These are phyloP conservation scores for Auriscalpium vulgare DNA, from an alignment of 768 basidiomycete genomes.

Conservation along the genomic window DNA sequence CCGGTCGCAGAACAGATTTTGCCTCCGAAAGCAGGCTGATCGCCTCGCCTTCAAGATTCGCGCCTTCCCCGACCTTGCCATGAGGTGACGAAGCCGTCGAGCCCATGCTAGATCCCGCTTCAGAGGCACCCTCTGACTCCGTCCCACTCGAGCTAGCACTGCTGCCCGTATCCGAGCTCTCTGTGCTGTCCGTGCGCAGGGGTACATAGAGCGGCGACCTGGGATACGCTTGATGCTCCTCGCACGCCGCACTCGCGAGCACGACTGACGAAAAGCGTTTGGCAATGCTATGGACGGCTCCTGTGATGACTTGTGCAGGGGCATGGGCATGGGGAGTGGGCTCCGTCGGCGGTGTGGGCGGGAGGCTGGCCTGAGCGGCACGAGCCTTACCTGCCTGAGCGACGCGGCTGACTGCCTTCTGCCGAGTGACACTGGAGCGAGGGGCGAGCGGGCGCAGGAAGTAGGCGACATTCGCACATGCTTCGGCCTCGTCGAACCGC, in stretches of 20 bases:
- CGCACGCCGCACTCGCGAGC: slow-evolving; percentile 15
- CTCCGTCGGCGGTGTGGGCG: slow-evolving; percentile 28
- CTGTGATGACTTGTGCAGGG: slow-evolving; percentile 31
- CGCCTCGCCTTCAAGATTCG: background rate
- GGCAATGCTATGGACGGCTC: slow-evolving; percentile 51
- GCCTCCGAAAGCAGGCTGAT: slow-evolving; percentile 13
- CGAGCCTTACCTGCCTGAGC: slow-evolving; percentile 46
- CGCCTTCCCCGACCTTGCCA: slow-evolving; percentile 32
- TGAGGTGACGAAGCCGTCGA: slow-evolving; percentile 22
- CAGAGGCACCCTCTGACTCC: slow-evolving; percentile 13
- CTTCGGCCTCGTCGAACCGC: slow-evolving; percentile 80
- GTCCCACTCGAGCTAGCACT: slow-evolving; percentile 4
- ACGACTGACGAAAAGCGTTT: slow-evolving; percentile 44
- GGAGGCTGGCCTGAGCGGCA: slow-evolving; percentile 36
- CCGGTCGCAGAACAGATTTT: slow-evolving; percentile 36
- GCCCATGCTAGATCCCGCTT: background rate
- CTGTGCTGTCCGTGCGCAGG: background rate
- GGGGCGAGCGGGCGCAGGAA: slow-evolving; percentile 38
- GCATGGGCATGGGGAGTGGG: slow-evolving; percentile 12
- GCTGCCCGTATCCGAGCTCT: slow-evolving; percentile 2
- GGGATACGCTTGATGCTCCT: background rate
- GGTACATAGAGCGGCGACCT: too few species aligned
- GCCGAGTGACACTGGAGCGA: slow-evolving; percentile 32
- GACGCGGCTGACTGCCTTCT: slow-evolving; percentile 47
- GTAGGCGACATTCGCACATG: slow-evolving; percentile 55